phyloP scores from a whole-genome alignment of 2,329 filamentous ascomycete genomes.

The Lasiodiplodia sp. region DNA sequence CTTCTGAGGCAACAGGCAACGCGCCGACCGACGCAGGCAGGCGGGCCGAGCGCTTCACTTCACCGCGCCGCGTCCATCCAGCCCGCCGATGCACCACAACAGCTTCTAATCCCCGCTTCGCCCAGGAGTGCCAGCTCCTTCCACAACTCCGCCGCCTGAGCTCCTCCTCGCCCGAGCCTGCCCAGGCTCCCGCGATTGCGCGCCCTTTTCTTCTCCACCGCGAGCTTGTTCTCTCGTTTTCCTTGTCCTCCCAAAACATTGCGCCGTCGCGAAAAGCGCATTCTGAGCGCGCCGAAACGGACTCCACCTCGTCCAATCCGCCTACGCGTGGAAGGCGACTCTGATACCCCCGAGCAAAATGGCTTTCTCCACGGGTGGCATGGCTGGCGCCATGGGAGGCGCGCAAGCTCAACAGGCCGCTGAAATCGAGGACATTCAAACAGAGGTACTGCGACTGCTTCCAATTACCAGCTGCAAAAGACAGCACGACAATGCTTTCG shows the following conservation, averaged over 20 bases:
- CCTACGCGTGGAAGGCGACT: background rate
- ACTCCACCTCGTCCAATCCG: background rate
- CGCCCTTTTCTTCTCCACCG: background rate
- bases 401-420: conserved; percentile 61
- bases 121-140: conserved; percentile 11
- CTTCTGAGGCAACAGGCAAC: conserved; percentile 23
- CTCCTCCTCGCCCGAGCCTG: conserved; percentile 9
- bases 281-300: background rate
- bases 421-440: conserved; percentile 79
- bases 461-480: background rate
- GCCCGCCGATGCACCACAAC: conserved; percentile 14
- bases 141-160: conserved; percentile 2
- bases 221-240: conserved; percentile 15
- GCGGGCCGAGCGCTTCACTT: conserved; percentile 26
- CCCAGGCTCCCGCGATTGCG: conserved; percentile 19
- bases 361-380: conserved; percentile 68
- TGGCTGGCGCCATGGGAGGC: conserved; percentile 52
- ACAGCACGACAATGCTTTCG: conserved; percentile 31
- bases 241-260: conserved; percentile 22
- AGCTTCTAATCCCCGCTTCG: conserved; percentile 6
- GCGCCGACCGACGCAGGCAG: conserved; percentile 24
- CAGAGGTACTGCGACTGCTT: conserved; percentile 66
- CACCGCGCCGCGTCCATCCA: conserved; percentile 20
- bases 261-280: conserved; percentile 21
- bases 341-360: conserved; percentile 50